Evolutionary conservation across 345 rosid species (phyloP), one percentile per base, ranked within the genome.

Genomic region (Physaria fendleri): DNA sequence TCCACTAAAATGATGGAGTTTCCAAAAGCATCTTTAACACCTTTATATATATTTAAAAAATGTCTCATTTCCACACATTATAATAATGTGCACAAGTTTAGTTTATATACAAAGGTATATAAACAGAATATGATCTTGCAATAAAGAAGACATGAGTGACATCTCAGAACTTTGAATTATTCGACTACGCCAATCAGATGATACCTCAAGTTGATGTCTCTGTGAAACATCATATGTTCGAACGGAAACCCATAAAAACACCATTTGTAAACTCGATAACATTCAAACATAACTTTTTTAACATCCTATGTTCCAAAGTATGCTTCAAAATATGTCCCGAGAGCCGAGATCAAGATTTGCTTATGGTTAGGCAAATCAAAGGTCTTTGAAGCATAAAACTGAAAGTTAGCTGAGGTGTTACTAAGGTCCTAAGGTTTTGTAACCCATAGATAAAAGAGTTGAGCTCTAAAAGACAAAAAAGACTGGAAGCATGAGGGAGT

Each of bases 111-210:
- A 45, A 34, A 24, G 32, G 54, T 9, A 23, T 16, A 39, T n/a
- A 24, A 1, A 24, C 2, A 34, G 9, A 47, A 45, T 7, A 22
- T 32, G 32, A 45, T 11, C 42, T 30, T 43, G 43, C 15, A 45
- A 33, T 5, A 34, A 14, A 33, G 24, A 46, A 16, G 45, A 8
- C 16, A 44, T 23, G 35, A 29, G 24, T 5, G 44, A 22, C 39
- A 21, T 33, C 13, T 40, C 25, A 10, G 24, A 17, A 41, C n/a
- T n/a, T n/a, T 30, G 10, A 56, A 12, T 17, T 28, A 29, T 43
- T 79, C 77, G 84, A 71, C 50, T 82, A 28, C 84, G 81, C 89
- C 91, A 84, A 16, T 80, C 89, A 2, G 85, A 74, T 23, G 82
- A 83, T 67, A 56, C 66, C 65, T 83, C 83, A 57, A 76, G 57